Evolutionary conservation across 2,329 filamentous ascomycete genomes (phyloP).

Genomic region (Aspergillus sp.): DNA sequence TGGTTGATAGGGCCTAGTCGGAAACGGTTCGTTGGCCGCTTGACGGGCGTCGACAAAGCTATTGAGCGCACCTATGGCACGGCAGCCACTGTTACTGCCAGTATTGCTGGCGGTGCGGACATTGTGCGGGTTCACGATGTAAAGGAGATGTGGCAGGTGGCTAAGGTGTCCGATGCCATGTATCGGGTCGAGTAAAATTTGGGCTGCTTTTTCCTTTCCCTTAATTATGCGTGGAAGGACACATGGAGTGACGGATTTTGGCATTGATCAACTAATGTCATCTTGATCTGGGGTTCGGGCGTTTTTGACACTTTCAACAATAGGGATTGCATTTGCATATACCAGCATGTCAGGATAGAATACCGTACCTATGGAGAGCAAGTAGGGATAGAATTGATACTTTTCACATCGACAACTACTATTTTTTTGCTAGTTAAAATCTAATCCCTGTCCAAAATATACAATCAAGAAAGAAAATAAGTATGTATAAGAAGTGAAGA

Average conservation of each 20-base stretch:
- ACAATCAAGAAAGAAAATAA: constrained; percentile 8
- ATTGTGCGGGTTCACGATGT: constrained; percentile 90
- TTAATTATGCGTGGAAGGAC: no score
- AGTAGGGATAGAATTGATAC: no score
- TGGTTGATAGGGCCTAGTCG: constrained; percentile 86
- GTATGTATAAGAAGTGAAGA: background rate
- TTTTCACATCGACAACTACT: background rate
- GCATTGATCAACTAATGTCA: background rate
- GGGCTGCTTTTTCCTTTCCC: background rate
- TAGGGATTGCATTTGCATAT: no score
- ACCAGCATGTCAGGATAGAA: no score
- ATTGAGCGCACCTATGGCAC: constrained; percentile 73
- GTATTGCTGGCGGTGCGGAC: constrained; percentile 79
- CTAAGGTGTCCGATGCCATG: constrained; percentile 86
- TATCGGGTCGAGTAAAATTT: constrained; percentile 48
- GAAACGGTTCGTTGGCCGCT: constrained; percentile 77
- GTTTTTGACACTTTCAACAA: constrained; percentile 17
- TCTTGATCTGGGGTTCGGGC: background rate
- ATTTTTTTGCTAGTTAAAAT: no score
- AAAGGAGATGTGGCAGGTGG: constrained; percentile 73
- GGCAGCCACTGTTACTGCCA: constrained; percentile 76
- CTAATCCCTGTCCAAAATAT: constrained; percentile 5
- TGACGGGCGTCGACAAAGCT: constrained; percentile 67
- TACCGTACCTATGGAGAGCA: no score
- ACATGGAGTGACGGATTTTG: no score